phyloP scores from a whole-genome alignment of 345 rosid species.

The Bruguiera gymnorhiza region DNA sequence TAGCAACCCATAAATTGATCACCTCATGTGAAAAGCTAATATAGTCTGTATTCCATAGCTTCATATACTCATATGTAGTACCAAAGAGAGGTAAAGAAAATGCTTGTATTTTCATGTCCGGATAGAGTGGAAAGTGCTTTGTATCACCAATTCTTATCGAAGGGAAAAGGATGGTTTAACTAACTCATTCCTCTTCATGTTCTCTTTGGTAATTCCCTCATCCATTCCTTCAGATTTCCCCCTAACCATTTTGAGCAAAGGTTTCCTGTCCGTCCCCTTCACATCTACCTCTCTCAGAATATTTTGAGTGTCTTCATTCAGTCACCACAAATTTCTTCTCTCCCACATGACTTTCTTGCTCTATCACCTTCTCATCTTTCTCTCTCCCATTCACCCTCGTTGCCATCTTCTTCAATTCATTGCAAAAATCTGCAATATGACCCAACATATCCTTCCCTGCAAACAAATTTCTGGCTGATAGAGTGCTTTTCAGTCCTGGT shows the following conservation, averaged over 20 bases:
- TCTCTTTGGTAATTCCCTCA: constrained; percentile 47
- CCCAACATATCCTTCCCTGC: constrained; percentile 65
- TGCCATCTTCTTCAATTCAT: constrained; percentile 75
- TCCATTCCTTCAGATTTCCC: constrained; percentile 35
- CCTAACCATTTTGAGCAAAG: constrained; percentile 44
- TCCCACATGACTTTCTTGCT: constrained; percentile 28
- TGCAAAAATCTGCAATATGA: constrained; percentile 80
- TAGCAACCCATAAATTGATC: background rate
- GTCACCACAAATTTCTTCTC: constrained; percentile 21
- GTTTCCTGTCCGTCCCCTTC: constrained; percentile 55
- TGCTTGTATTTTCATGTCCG: too few relatives aligned
- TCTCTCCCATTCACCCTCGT: constrained; percentile 63
- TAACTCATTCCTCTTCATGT: constrained; percentile 52
- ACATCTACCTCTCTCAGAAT: constrained; percentile 31
- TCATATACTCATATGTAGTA: too few relatives aligned
- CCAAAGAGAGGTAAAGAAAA: too few relatives aligned
- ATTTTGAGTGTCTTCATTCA: constrained; percentile 29
- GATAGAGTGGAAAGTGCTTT: constrained; percentile 50
- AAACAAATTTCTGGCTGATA: constrained; percentile 77
- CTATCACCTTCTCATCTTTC: constrained; percentile 25
- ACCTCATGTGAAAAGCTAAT: too few relatives aligned
- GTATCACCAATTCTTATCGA: constrained; percentile 50
- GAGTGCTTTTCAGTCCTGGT: constrained; percentile 58
- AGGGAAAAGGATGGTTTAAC: constrained; percentile 22
- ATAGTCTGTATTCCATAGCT: too few relatives aligned